Base-by-base conservation (phyloP, 1,284 basidiomycete genomes). In the Athelia psychrophila region DNA sequence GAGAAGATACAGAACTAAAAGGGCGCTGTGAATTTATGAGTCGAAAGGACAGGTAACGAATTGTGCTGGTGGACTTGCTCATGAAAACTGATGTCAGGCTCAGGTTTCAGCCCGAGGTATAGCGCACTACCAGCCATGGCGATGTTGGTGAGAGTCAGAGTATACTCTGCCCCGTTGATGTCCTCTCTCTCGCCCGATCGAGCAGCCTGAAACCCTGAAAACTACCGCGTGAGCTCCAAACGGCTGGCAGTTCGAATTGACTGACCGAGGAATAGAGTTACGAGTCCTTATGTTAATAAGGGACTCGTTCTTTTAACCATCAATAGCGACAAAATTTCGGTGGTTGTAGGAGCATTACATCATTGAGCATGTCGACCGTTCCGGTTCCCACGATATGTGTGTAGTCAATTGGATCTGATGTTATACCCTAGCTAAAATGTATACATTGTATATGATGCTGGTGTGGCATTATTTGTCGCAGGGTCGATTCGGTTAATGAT, bases 131-230 rank as follows among this genome's bases (percentile, higher is more conserved):
- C 58, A 2, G 56, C 60, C 58, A 64, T 58, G 10, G 61, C 62
- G 13, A 63, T 59, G 46, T 65, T 65, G 20, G 63, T 66, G 22
- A 55, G 55, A 18, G 65, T 52, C 16, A 66, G 56, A 1, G 64
- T 65, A 45, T 59, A 64, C 5, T 65, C 49, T 2, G 63, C 54
- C 8, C 60, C 57, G 19, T 56, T 53, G 40, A 65, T 62, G 44
- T 66, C 63, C 46, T 5, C 53, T 55, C 2, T 48, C 47, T 0
- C 62, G 64, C 10, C 63, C 54, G 13, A 58, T 56, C 22, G 58
- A 60, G 30, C 62, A 51, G 51, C 56, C 55, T 23, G 61, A 63
- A 30, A 30, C 13, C 27, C 27, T 30, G 13, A 64, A 40, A 19
- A 36, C 3, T 9, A 42, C 6, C n/a, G 20, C n/a, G 38, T 42